Conservation (phyloP, 306 rosid genomes). For the Senna tora region DNA sequence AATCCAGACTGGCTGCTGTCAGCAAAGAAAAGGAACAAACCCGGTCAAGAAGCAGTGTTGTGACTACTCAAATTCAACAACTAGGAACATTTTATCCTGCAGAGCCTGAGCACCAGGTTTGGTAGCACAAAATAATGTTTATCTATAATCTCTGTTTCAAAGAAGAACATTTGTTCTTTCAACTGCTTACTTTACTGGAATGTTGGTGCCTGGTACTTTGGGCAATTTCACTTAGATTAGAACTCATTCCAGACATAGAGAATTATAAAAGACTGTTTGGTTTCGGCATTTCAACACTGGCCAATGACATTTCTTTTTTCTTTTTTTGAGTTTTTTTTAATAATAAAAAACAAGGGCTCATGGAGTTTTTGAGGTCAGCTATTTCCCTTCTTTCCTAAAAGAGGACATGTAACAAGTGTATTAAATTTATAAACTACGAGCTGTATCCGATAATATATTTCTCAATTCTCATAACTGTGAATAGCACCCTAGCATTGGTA, state of each 20-base stretch:
- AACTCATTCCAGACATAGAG: background rate
- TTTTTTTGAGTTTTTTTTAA: too few relatives aligned
- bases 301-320: too few relatives aligned
- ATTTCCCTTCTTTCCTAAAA: constrained; percentile 15
- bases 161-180: constrained; percentile 4
- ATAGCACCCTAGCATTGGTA: too few relatives aligned
- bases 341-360: too few relatives aligned
- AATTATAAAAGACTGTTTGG: too few relatives aligned
- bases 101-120: constrained; percentile 92
- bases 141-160: constrained; percentile 5
- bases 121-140: constrained; percentile 23
- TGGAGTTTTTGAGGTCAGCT: constrained; percentile 22
- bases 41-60: constrained; percentile 71
- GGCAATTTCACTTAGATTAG: background rate
- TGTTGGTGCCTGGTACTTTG: constrained; percentile 5
- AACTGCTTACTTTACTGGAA: background rate
- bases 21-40: constrained; percentile 89
- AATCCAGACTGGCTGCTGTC: constrained; percentile 66
- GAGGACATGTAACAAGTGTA: too few relatives aligned
- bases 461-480: too few relatives aligned
- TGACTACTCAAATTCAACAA: constrained; percentile 78
- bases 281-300: too few relatives aligned
- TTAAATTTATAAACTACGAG: too few relatives aligned
- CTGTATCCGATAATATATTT: too few relatives aligned
- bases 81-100: constrained; percentile 76